A percentile compares a stretch with the other conserved stretches of the same genome.
Evolutionary conservation across 2,329 filamentous ascomycete species (phyloP).

Genomic region (Exophiala oligosperma): DNA sequence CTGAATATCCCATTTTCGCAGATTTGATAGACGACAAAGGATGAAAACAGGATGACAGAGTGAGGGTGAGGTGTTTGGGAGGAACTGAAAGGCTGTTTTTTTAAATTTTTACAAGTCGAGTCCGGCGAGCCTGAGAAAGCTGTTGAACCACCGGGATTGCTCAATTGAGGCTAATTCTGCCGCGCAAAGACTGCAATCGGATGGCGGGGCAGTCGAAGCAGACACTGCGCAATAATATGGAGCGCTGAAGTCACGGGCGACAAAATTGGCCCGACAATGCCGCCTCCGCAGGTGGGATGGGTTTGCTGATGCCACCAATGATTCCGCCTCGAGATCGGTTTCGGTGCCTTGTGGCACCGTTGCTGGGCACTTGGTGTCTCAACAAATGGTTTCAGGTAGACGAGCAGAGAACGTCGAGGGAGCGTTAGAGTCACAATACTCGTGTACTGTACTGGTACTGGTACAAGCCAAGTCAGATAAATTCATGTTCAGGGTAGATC

Average conservation of each 20-base stretch:
- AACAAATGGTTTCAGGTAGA: neutral
- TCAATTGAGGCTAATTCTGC: conserved; percentile 22
- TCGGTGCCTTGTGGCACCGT: neutral
- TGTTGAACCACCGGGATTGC: conserved; percentile 16
- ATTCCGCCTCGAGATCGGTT: conserved; percentile 7
- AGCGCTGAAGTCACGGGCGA: neutral
- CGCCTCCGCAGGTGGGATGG: neutral
- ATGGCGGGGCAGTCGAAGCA: conserved; percentile 10
- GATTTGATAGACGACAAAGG: conserved; percentile 5
- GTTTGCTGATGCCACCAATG: neutral
- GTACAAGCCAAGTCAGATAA: too few species aligned
- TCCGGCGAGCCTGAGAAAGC: neutral
- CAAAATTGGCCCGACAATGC: neutral
- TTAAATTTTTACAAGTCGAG: conserved; percentile 10
- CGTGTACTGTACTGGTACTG: too few species aligned
- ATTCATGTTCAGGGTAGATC: too few species aligned
- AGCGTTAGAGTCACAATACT: too few species aligned
- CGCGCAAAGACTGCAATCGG: neutral
- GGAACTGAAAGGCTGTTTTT: conserved; percentile 9
- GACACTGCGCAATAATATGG: neutral
- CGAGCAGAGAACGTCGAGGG: too few species aligned
- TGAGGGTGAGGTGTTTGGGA: conserved; percentile 1
- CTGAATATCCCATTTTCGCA: conserved; percentile 78
- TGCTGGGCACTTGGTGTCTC: neutral
- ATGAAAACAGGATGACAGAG: conserved; percentile 1